Evolutionary conservation across 306 rosid genomes (phyloP), one percentile per base, ranked within the genome.

Genomic region (Calophaca sinica): DNA sequence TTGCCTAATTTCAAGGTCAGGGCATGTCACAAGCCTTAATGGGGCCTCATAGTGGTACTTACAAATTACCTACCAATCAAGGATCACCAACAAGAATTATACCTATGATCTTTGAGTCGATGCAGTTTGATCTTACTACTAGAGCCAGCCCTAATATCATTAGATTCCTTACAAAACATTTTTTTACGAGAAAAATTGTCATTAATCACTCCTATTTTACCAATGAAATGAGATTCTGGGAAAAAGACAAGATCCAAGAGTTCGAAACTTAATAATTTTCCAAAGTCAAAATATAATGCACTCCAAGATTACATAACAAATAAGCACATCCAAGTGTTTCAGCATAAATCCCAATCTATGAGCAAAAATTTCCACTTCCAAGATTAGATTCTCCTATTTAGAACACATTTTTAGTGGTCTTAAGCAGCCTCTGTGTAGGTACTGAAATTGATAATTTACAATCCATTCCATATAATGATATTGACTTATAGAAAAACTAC

Each of bases 271-370:
- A 20, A 20, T 20, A 20, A 20, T 20, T 20, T 20, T 20, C 26
- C 26, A 20, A 20, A 20, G 26, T 20, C 26, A 20, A 20, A 20
- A 20, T 20, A 20, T 20, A 20, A 20, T 20, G 26, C 26, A 20
- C 26, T 20, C 26, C 26, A 20, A 20, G 26, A 20, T 20, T 20
- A 20, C 26, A 20, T 20, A 20, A 20, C 26, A 20, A 20, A 70
- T 74, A 58, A 50, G 52, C 65, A 38, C 60, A 62, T 32, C 36
- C 26, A 73, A 60, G 38, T 32, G 61, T 36, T 61, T 74, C 54
- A 44, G 70, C 80, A 54, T 46, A 15, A 78, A 70, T 44, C 68
- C 64, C 53, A 4, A 41, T 55, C 76, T 78, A 62, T 41, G 48
- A 62, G 33, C 39, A 39, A 67, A 68, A 38, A 3, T 13, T 52